phyloP scores from a whole-genome alignment of 176 grass and related monocot genomes.

The Guadua angustifolia region DNA sequence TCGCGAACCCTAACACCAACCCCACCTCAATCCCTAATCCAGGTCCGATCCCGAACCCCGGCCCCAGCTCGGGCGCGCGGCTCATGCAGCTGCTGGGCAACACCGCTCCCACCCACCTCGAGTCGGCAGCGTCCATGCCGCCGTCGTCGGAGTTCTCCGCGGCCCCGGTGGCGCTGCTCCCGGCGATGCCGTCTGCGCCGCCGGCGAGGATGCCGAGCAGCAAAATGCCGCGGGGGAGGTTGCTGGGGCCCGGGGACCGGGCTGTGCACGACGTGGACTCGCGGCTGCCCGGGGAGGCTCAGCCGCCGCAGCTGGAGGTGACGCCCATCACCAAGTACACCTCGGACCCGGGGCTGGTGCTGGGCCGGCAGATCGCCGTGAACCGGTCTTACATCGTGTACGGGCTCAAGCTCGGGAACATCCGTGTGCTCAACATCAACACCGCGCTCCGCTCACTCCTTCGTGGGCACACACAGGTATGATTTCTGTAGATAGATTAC shows the following conservation, averaged over 20 bases:
- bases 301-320: constrained; percentile 85
- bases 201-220: constrained; percentile 76
- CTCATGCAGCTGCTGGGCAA: constrained; percentile 92
- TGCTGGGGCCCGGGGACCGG: constrained; percentile 59
- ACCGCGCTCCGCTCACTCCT: constrained; percentile 88
- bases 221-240: constrained; percentile 79
- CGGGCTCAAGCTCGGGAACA: constrained; percentile 79
- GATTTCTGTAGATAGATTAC: not conserved
- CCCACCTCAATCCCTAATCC: constrained; percentile 43
- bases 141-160: constrained; percentile 50
- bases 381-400: constrained; percentile 92
- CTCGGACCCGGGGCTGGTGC: constrained; percentile 84
- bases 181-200: constrained; percentile 53
- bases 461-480: constrained; percentile 79
- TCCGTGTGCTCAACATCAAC: constrained; percentile 93
- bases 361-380: constrained; percentile 88
- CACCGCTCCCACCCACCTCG: constrained; percentile 51
- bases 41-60: constrained; percentile 33
- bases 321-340: constrained; percentile 98
- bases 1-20: constrained; percentile 48
- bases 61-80: constrained; percentile 57
- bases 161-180: constrained; percentile 13
- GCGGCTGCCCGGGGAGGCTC: constrained; percentile 70
- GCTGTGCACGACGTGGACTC: constrained; percentile 81
- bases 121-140: constrained; percentile 62